phyloP scores from a whole-genome alignment of 495 filamentous ascomycete genomes.

The Trichoderma gamsii region DNA sequence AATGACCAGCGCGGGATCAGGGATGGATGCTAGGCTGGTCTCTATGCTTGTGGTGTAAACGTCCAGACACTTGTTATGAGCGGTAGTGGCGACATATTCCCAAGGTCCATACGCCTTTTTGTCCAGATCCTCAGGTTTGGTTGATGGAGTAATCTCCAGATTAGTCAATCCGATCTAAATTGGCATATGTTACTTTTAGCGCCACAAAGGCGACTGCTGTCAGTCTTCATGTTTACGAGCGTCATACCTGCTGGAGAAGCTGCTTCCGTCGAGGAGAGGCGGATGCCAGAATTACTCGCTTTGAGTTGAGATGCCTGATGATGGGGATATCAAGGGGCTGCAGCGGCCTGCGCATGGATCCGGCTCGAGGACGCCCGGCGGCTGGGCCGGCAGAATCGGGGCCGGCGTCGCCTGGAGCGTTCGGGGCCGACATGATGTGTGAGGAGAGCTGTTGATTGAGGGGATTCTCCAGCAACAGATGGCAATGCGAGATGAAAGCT shows the following conservation, averaged over 20 bases:
- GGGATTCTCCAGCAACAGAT: not conserved
- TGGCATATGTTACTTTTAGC: not conserved
- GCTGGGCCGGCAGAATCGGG: constrained; percentile 24
- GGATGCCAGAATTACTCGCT: constrained; percentile 81
- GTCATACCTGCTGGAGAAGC: constrained; percentile 56
- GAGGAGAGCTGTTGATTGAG: not conserved
- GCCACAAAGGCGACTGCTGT: not conserved
- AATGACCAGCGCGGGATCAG: constrained; percentile 77
- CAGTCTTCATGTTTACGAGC: not conserved
- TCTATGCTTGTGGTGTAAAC: constrained; percentile 69
- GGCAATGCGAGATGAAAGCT: not conserved
- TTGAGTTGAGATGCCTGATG: constrained; percentile 61
- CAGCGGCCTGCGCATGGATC: constrained; percentile 31
- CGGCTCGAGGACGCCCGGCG: constrained; percentile 25
- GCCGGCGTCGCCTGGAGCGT: not conserved
- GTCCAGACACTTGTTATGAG: constrained; percentile 67
- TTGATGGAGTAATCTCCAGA: constrained; percentile 76
- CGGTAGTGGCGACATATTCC: constrained; percentile 78
- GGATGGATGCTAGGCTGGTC: constrained; percentile 28
- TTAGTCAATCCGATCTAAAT: constrained; percentile 61
- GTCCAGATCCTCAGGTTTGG: constrained; percentile 36
- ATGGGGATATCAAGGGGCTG: constrained; percentile 71
- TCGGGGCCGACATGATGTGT: not conserved
- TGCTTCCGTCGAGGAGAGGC: constrained; percentile 76
- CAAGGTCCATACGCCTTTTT: constrained; percentile 18